Evolutionary conservation across 352 stramenopile genomes (phyloP).

Genomic region (Phytopythium helicoides): DNA sequence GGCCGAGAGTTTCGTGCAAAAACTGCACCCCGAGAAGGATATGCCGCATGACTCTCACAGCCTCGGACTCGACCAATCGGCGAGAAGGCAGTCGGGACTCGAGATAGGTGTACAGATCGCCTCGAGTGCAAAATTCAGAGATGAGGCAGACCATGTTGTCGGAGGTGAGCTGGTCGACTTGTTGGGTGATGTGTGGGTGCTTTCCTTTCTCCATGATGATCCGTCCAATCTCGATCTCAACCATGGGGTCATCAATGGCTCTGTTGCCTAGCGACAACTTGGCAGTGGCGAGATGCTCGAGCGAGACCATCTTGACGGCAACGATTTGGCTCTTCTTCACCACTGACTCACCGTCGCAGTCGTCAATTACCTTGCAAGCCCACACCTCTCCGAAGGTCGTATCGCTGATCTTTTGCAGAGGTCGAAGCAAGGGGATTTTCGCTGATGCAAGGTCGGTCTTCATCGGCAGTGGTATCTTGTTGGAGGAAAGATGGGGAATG

Average conservation of each 20-base stretch:
- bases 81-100: conserved; percentile 12
- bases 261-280: neutral
- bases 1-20: conserved; percentile 15
- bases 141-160: conserved; percentile 44
- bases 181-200: conserved; percentile 44
- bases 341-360: neutral
- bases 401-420: conserved; percentile 11
- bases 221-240: neutral
- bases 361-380: conserved; percentile 5
- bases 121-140: conserved; percentile 33
- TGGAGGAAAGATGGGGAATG: too few species aligned
- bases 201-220: neutral
- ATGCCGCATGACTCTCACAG: conserved; percentile 26
- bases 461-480: too few species aligned
- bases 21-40: conserved; percentile 14
- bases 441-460: too few species aligned
- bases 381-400: conserved; percentile 7
- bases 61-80: conserved; percentile 7
- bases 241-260: neutral
- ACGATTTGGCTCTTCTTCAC: neutral
- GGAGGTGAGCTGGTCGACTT: conserved; percentile 45
- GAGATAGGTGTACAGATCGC: conserved; percentile 29
- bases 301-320: conserved; percentile 3
- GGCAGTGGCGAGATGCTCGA: neutral
- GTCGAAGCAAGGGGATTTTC: conserved; percentile 1